These are phyloP conservation scores for Ophiostoma ips DNA, from an alignment of 2,329 filamentous ascomycete species.

Conservation along the genomic window DNA sequence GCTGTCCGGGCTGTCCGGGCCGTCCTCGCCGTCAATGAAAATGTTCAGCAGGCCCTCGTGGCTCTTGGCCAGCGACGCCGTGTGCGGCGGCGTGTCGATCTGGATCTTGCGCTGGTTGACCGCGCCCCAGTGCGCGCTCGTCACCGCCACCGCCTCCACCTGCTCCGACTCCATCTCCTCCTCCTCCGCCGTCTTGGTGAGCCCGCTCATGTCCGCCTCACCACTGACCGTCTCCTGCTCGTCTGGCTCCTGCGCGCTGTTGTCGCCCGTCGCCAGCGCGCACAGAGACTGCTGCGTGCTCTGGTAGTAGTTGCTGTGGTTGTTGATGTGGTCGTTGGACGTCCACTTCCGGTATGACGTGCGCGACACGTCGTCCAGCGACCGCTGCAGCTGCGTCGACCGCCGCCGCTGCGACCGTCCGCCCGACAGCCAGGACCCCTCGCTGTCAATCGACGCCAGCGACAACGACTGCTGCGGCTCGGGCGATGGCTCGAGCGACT, in stretches of 20 bases:
- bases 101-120: constrained; percentile 33
- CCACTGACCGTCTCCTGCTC: constrained; percentile 19
- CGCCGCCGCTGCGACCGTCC: constrained; percentile 31
- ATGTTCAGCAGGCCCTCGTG: constrained; percentile 36
- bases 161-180: neutral
- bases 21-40: constrained; percentile 21
- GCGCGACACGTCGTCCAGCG: constrained; percentile 40
- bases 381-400: constrained; percentile 27
- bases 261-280: constrained; percentile 28
- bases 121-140: constrained; percentile 25
- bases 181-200: constrained; percentile 1
- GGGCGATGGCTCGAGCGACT: constrained; percentile 33
- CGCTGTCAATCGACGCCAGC: constrained; percentile 85
- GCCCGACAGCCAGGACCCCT: constrained; percentile 90
- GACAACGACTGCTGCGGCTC: constrained; percentile 66
- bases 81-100: constrained; percentile 36
- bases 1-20: constrained; percentile 4
- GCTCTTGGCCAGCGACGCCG: constrained; percentile 34
- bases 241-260: constrained; percentile 26
- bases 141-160: neutral
- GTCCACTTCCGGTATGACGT: constrained; percentile 24
- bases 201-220: constrained; percentile 20
- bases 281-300: constrained; percentile 21
- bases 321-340: constrained; percentile 30
- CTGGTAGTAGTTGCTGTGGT: constrained; percentile 26